These are phyloP conservation scores for Pestalotiopsis sp. DNA, from an alignment of 2,329 filamentous ascomycete genomes.

Conservation along the genomic window DNA sequence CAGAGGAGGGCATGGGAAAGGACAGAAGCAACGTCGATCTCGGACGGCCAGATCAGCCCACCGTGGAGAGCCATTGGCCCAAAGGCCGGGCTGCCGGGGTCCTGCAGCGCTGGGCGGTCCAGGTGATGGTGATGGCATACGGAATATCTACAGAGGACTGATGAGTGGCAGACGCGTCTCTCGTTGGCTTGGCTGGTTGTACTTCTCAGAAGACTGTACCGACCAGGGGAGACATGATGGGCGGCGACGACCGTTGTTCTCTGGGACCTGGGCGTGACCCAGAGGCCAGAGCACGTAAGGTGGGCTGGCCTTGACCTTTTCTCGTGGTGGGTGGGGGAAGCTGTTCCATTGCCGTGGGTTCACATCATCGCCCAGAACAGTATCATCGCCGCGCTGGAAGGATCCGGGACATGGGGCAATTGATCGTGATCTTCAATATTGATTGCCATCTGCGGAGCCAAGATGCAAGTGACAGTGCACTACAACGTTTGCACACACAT, in stretches of 20 bases:
- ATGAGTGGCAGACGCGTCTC: background rate
- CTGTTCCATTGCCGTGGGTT: conserved; percentile 11
- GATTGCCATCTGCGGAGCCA: conserved; percentile 8
- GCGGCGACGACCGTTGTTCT: background rate
- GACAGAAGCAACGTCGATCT: conserved; percentile 12
- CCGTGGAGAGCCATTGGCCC: background rate
- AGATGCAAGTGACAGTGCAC: background rate
- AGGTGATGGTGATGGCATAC: background rate
- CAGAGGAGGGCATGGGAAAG: background rate
- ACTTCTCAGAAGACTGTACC: background rate
- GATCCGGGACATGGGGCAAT: conserved; percentile 5
- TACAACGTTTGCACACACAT: background rate
- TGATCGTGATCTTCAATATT: conserved; percentile 12
- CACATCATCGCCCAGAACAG: conserved; percentile 10
- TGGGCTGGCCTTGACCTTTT: background rate
- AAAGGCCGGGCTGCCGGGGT: background rate
- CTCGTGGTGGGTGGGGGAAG: background rate
- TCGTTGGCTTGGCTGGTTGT: background rate
- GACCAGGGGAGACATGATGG: background rate
- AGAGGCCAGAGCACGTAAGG: background rate
- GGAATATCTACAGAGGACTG: background rate
- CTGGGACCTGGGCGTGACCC: background rate
- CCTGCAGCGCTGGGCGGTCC: background rate
- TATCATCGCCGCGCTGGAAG: conserved; percentile 9
- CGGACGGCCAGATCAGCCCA: conserved; percentile 3